Base-by-base conservation (phyloP, 164 flowering plant species). In the Stephania cephalantha region DNA sequence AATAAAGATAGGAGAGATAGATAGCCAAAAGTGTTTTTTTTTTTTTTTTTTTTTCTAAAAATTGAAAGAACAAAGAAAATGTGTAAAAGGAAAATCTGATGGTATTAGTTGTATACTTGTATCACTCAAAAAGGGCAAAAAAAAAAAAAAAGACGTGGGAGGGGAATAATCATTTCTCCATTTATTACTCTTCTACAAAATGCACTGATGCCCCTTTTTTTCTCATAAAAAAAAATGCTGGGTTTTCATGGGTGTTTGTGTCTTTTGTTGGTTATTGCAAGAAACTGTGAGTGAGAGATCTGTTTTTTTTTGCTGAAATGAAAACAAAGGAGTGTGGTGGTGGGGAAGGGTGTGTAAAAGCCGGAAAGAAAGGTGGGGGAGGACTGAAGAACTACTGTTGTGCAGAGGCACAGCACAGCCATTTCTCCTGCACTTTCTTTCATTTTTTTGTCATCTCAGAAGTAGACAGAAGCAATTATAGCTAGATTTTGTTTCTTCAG, bases 401-500 rank as follows among this genome's bases (percentile, higher is more conserved):
- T 52, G 83, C 84, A 84, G 82, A 71, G 81, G 72, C 78, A 82
- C 81, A 35, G 42, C 42, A 35, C 42, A 35, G 42, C 42, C 42
- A 35, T 35, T 35, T 2, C 42, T 35, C 42, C 42, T 83, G 88
- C 80, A 78, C 75, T 78, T 52, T 73, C 30, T 76, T 84, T 85
- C 87, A 87, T 87, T 64, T 79, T 35, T 83, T 85, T 89, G 92
- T 89, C 88, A 81, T 86, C 79, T 85, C 79, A 86, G 85, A 84
- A 85, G 87, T 79, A 81, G 87, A 89, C 90, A 87, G 80, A 76
- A 29, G 82, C 78, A 81, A 84, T 86, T 74, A 86, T 86, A 77
- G 84, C 87, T 83, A 84, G 87, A 83, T 84, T 85, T 87, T 87
- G 89, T 85, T 87, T 84, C 86, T 82, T 77, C 87, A 81, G 76